Base-by-base conservation (phyloP, 176 grass and related monocot genomes). In the Zea luxurians region DNA sequence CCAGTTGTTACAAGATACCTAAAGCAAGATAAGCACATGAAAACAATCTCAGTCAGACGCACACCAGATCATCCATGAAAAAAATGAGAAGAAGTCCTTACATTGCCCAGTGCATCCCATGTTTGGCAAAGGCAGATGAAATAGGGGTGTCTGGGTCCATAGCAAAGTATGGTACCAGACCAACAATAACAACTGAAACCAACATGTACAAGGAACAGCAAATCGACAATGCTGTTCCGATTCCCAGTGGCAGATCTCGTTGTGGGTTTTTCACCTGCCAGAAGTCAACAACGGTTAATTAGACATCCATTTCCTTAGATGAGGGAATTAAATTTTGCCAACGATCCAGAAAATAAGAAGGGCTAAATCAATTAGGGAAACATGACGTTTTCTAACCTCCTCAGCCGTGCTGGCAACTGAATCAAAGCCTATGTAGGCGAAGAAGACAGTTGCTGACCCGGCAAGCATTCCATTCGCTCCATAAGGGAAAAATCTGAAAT, bases 131-230 rank as follows among this genome's bases (percentile, higher is more conserved):
- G 59, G 89, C 93, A 5, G 86, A 85, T 8, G 93, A 96, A 62
- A 96, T 96, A 59, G 93, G 93, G 12, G 92, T 96, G 73, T 96
- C 89, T 42, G 83, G 93, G 61, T 96, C 92, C 92, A 96, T 96
- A 38, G 86, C 86, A 80, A 91, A 96, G 70, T 92, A 96, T 50
- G 92, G 92, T 49, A 96, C 92, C 52, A 96, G 68, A 44, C 92
- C 92, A 40, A 96, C 92, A 44, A 92, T 91, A 16, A 96, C 92
- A 80, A 83, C 16, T 54, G 92, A 96, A 58, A 96, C 86, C 78
- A 92, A 41, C 92, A 96, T 96, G 67, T 96, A 96, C 44, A 96
- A 82, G 58, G 90, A 61, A 78, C 89, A 95, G 37, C 92, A 95
- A 47, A 89, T 66, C 8, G 89, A 83, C 54, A 91, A 57, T 36